These are phyloP conservation scores for Vicia faba DNA, from an alignment of 306 rosid genomes.

Conservation along the genomic window DNA sequence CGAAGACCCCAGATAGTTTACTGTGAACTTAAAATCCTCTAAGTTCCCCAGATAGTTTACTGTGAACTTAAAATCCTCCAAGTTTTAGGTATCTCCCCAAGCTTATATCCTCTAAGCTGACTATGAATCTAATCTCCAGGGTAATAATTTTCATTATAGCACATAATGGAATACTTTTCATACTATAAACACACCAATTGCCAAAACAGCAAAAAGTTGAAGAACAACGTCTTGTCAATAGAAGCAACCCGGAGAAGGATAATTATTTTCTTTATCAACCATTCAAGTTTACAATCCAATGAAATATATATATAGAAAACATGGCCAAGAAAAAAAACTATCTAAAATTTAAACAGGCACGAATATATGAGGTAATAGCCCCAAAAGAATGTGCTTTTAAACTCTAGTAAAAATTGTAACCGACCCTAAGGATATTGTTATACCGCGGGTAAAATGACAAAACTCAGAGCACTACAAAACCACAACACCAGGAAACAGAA, in stretches of 20 bases:
- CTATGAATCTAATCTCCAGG: too few relatives aligned
- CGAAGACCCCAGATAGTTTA: too few relatives aligned
- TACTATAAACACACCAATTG: background rate
- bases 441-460: slow-evolving; percentile 49
- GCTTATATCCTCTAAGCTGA: too few relatives aligned
- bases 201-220: slow-evolving; percentile 6
- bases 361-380: slow-evolving; percentile 47
- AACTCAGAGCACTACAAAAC: slow-evolving; percentile 50
- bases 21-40: too few relatives aligned
- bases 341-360: slow-evolving; percentile 50
- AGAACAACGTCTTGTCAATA: slow-evolving; percentile 28
- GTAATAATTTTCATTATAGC: too few relatives aligned
- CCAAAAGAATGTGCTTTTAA: slow-evolving; percentile 63
- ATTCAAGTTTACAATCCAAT: slow-evolving; percentile 53
- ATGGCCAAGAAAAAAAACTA: slow-evolving; percentile 29
- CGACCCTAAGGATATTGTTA: slow-evolving; percentile 53
- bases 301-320: slow-evolving; percentile 35
- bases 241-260: slow-evolving; percentile 36
- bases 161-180: background rate
- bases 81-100: too few relatives aligned
- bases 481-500: slow-evolving; percentile 60
- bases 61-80: too few relatives aligned
- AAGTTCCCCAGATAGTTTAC: too few relatives aligned
- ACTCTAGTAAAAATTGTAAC: slow-evolving; percentile 43
- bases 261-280: slow-evolving; percentile 45